Evolutionary conservation across 257 asterid species (phyloP).

Genomic region (Nyctanthes arbortristis): DNA sequence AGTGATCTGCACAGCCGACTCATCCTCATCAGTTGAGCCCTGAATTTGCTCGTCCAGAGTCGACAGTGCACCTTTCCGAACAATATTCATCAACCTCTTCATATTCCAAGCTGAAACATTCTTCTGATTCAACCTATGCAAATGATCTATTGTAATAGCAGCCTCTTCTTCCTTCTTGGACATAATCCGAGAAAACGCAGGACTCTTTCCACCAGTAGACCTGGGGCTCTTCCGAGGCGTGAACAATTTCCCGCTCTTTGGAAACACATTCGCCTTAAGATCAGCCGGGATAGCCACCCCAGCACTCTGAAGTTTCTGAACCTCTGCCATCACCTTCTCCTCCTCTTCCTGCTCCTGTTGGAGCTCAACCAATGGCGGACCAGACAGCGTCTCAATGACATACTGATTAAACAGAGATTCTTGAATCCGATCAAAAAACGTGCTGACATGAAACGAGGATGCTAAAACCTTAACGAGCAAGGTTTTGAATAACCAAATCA

Average conservation of each 20-base stretch:
- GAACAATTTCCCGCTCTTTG: slow-evolving; percentile 46
- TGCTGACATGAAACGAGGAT: slow-evolving; percentile 74
- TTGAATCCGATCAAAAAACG: slow-evolving; percentile 83
- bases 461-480: slow-evolving; percentile 81
- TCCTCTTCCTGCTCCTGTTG: slow-evolving; percentile 70
- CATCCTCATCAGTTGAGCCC: slow-evolving; percentile 59
- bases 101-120: slow-evolving; percentile 93
- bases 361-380: slow-evolving; percentile 72
- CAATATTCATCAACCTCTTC: slow-evolving; percentile 83
- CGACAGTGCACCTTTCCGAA: slow-evolving; percentile 62
- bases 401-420: slow-evolving; percentile 81
- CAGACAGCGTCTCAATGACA: slow-evolving; percentile 68
- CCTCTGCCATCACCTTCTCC: slow-evolving; percentile 66
- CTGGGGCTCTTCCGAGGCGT: slow-evolving; percentile 58
- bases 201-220: slow-evolving; percentile 47
- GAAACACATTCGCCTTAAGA: slow-evolving; percentile 58
- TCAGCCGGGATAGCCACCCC: slow-evolving; percentile 75
- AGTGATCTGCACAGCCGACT: slow-evolving; percentile 61
- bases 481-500: slow-evolving; percentile 78
- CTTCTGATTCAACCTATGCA: slow-evolving; percentile 79
- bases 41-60: slow-evolving; percentile 72
- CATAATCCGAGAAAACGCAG: slow-evolving; percentile 40
- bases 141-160: slow-evolving; percentile 63
- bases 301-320: slow-evolving; percentile 73
- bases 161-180: slow-evolving; percentile 60